Evolutionary conservation across 2,329 filamentous ascomycete species (phyloP), one percentile per base, ranked within the genome.

Genomic region (Alternaria ventricosa): DNA sequence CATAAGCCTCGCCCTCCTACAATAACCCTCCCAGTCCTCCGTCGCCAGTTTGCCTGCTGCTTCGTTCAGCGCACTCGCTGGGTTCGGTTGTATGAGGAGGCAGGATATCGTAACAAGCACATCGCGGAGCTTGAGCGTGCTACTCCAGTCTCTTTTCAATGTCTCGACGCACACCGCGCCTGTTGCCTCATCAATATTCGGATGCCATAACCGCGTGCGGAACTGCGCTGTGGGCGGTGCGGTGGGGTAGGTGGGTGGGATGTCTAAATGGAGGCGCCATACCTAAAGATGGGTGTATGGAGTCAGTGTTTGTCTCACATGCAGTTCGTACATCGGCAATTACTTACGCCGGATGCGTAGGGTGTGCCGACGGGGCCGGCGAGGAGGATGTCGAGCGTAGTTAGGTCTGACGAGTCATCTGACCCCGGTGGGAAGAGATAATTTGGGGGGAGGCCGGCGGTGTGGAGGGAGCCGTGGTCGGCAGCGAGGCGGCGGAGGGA

Each of bases 131-230:
- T 86, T 89, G 66, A 90, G 76, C 27, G 81, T 85, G 13, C 82
- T 79, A 61, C 86, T 84, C 88, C 88, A 90, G 69, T 89, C 88
- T 50, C 87, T 82, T 79, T 90, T 90, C 47, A 90, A 72, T 3
- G 88, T 90, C 78, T 90, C 88, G 4, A 90, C 86, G 64, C 88
- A 90, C 4, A 90, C 87, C 1, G 85, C 85, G 6, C 88, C 88
- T 0, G 85, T 87, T n/a, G 82, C 80, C 56, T 88, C 86, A 65
- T 90, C 88, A 54, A 90, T 86, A 70, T 90, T 90, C 0, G 88
- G 88, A 68, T 90, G 88, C 83, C 87, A 90, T 66, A 90, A 86
- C 6, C 84, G 82, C 3, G 88, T 90, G 57, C 83, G 84, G 72
- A 90, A 90, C 30, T 83, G 82, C 3, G 88, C 88, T 44, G 87